Evolutionary conservation across 768 basidiomycete genomes (phyloP), one percentile per base, ranked within the genome.

Genomic region (Sistotremastrum suecicum): DNA sequence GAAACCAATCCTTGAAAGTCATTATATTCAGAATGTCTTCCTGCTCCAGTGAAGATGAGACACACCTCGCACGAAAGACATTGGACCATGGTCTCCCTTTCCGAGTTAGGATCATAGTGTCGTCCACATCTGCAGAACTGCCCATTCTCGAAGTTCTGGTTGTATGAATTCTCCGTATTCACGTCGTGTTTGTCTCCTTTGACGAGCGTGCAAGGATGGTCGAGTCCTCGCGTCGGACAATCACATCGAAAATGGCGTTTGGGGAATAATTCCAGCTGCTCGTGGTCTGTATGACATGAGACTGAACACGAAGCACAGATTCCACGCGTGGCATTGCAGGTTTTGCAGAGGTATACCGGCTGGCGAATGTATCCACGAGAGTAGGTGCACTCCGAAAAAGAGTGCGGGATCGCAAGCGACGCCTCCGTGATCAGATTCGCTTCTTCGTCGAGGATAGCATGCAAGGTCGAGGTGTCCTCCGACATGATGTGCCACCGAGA

Each of bases 81-180:
- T 63, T 90, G 87, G 32, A 89, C 80, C 87, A 90, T 90, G 3
- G 85, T 83, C 63, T 90, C 87, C 48, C 60, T 61, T 62, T 90
- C 87, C 12, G 65, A 75, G 52, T 72, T 70, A 32, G 82, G 71
- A 56, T 89, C 79, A 54, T 90, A 90, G 37, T 72, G 60, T 50
- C 73, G 62, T 38, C 74, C 71, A 58, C 87, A 90, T 32, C 87
- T 70, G 61, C 87, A 90, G 57, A 89, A 90, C 31, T 66, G 50
- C 30, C 69, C 74, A 29, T 63, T 61, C 7, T 44, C 33, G 57
- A 85, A 90, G 62, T 90, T 90, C 53, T 78, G 80, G 3, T 76
- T 75, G 53, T 90, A 90, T 37, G 52, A 43, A 53, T 90, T 90
- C 8, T 60, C 53, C 38, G 50, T 53, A 54, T 88, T 89, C 9